A percentile compares a stretch with the other conserved stretches of the same genome.
These are phyloP conservation scores for Pseudogymnoascus sp. DNA, from an alignment of 2,329 filamentous ascomycete species.

Conservation along the genomic window DNA sequence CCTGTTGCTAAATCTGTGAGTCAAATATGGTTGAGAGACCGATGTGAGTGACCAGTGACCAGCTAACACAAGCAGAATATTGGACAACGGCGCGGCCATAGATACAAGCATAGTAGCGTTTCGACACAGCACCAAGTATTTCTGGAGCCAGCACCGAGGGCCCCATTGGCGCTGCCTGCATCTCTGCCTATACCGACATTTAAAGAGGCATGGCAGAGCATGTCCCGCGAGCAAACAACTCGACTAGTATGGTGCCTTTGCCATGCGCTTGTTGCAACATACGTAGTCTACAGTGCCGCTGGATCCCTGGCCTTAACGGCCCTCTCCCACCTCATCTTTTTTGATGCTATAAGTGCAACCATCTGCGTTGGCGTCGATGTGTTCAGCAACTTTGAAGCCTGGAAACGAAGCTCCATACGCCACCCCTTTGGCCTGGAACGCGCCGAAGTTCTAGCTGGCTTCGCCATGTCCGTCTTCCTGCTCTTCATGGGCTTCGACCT, in stretches of 20 bases:
- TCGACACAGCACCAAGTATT: constrained; percentile 88
- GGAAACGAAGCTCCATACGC: constrained; percentile 83
- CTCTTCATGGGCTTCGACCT: constrained; percentile 97
- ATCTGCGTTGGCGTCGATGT: constrained; percentile 91
- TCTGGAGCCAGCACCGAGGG: constrained; percentile 77
- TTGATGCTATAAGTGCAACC: constrained; percentile 85
- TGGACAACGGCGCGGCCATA: constrained; percentile 86
- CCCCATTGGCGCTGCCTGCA: constrained; percentile 80
- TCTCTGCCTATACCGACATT: constrained; percentile 87
- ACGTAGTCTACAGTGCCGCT: constrained; percentile 77
- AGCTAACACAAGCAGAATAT: constrained; percentile 53
- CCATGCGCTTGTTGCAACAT: constrained; percentile 73
- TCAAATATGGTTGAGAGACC: constrained; percentile 16
- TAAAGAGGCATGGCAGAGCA: constrained; percentile 78
- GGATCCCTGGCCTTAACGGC: constrained; percentile 87
- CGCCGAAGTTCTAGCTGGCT: constrained; percentile 87
- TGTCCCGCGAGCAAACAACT: constrained; percentile 78
- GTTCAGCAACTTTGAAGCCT: constrained; percentile 93
- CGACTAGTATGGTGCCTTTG: constrained; percentile 84
- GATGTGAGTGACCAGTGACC: constrained; percentile 19
- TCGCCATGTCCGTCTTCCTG: constrained; percentile 90
- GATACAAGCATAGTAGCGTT: constrained; percentile 95
- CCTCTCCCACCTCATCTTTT: constrained; percentile 86
- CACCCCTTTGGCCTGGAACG: constrained; percentile 91
- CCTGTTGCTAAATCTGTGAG: constrained; percentile 66